Evolutionary conservation across 768 basidiomycete species (phyloP).

Genomic region (Strobilomyces dryophilus): DNA sequence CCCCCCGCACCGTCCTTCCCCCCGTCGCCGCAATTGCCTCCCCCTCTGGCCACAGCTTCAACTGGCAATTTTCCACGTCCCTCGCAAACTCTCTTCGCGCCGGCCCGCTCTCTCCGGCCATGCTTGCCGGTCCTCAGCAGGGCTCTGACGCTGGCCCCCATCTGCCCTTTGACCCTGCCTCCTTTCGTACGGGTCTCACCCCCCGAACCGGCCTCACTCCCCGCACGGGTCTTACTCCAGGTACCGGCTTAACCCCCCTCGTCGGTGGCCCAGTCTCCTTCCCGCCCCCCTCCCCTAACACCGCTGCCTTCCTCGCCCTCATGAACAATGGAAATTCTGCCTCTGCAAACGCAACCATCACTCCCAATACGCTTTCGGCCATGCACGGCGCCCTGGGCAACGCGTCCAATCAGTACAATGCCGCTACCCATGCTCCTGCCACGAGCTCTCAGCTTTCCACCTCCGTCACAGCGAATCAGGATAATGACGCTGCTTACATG

Average conservation of each 20-base stretch:
- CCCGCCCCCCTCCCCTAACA: constrained; percentile 82
- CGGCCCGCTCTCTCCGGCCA: constrained; percentile 93
- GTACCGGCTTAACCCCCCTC: constrained; percentile 75
- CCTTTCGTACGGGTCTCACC: constrained; percentile 84
- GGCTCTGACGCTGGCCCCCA: constrained; percentile 35
- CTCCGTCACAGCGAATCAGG: constrained; percentile 33
- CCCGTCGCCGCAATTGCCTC: constrained; percentile 75
- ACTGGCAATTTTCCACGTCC: constrained; percentile 61
- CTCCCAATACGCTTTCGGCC: constrained; percentile 53
- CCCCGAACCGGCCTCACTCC: constrained; percentile 84
- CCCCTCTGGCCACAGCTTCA: constrained; percentile 43
- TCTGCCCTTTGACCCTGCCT: constrained; percentile 60
- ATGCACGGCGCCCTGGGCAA: constrained; percentile 73
- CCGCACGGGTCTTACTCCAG: constrained; percentile 74
- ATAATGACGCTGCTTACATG: constrained; percentile 32
- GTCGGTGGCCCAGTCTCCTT: constrained; percentile 71
- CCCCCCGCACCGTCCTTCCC: constrained; percentile 74
- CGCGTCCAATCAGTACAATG: constrained; percentile 23
- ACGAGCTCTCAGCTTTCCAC: constrained; percentile 34
- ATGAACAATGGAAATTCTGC: constrained; percentile 57
- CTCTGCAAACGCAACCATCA: constrained; percentile 45
- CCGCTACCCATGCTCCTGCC: constrained; percentile 30
- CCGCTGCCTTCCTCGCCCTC: constrained; percentile 89
- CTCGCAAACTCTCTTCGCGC: constrained; percentile 79
- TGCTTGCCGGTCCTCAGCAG: constrained; percentile 85